Conservation (phyloP, 306 rosid genomes). For the Dryas alaskensis region DNA sequence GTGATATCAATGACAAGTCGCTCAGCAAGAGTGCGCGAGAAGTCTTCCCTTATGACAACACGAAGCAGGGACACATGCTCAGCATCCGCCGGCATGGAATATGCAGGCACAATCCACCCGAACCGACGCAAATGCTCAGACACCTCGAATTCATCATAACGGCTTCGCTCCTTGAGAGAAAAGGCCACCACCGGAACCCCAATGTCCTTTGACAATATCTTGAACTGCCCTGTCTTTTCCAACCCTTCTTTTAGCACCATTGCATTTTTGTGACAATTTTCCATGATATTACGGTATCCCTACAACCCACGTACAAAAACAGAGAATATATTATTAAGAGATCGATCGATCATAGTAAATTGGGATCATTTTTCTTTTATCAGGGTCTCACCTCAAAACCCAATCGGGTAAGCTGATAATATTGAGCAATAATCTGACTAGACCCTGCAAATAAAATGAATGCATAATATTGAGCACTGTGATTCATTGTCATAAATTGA, state of each 20-base stretch:
- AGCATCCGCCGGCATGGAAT: conserved; percentile 58
- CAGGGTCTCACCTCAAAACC: conserved; percentile 48
- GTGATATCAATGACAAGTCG: conserved; percentile 44
- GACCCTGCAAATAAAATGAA: conserved; percentile 38
- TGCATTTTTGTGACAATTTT: conserved; percentile 40
- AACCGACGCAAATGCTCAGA: conserved; percentile 46
- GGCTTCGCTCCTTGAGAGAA: conserved; percentile 26
- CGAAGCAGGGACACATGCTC: conserved; percentile 52
- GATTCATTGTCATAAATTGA: too few species aligned
- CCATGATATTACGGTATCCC: conserved; percentile 59
- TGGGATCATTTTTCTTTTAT: too few species aligned
- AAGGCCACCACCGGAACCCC: conserved; percentile 42
- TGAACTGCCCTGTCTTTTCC: conserved; percentile 25
- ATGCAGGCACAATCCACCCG: conserved; percentile 65
- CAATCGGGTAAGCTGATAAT: conserved; percentile 55
- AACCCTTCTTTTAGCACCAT: conserved; percentile 29
- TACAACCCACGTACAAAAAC: neutral
- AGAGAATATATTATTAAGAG: too few species aligned
- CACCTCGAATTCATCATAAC: conserved; percentile 43
- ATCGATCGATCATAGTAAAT: too few species aligned
- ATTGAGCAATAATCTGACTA: conserved; percentile 67
- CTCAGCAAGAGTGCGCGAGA: conserved; percentile 46
- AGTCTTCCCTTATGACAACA: conserved; percentile 50
- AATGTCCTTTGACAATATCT: conserved; percentile 32
- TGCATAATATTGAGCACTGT: too few species aligned